Percentiles rank a stretch among this genome's conserved stretches.
Evolutionary conservation across 2,329 filamentous ascomycete genomes (phyloP).

Genomic region (Passalora sequoiae): DNA sequence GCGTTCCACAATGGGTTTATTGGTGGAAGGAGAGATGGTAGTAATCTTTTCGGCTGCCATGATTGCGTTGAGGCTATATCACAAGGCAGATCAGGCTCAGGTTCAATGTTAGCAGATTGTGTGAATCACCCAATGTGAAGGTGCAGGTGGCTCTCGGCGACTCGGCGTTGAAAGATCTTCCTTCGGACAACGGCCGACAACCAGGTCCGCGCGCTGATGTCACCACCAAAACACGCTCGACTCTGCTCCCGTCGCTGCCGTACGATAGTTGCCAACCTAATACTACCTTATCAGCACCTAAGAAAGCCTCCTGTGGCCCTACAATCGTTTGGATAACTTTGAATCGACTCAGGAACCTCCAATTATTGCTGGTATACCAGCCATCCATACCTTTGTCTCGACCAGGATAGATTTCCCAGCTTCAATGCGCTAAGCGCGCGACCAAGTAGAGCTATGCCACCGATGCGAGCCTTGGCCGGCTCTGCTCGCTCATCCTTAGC

Average conservation of each 20-base stretch:
- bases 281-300: not conserved
- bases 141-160: too few species aligned
- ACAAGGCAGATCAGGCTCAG: too few species aligned
- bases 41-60: conserved; percentile 57
- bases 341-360: too few species aligned
- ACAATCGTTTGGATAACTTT: too few species aligned
- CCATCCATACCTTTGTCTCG: not conserved
- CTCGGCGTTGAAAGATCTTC: too few species aligned
- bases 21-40: conserved; percentile 87
- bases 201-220: too few species aligned
- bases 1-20: conserved; percentile 74
- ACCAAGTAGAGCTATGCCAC: conserved; percentile 12
- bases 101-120: too few species aligned
- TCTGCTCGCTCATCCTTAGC: conserved; percentile 14
- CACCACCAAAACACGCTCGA: too few species aligned
- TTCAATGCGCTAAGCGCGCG: conserved; percentile 19
- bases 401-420: conserved; percentile 3
- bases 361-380: not conserved
- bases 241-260: not conserved
- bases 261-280: not conserved
- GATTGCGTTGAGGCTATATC: conserved; percentile 10
- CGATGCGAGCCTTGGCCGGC: conserved; percentile 21
- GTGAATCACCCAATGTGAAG: too few species aligned
- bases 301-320: too few species aligned
- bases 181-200: too few species aligned